Conservation (phyloP, 331 rosid genomes). For the Cydonia oblonga region DNA sequence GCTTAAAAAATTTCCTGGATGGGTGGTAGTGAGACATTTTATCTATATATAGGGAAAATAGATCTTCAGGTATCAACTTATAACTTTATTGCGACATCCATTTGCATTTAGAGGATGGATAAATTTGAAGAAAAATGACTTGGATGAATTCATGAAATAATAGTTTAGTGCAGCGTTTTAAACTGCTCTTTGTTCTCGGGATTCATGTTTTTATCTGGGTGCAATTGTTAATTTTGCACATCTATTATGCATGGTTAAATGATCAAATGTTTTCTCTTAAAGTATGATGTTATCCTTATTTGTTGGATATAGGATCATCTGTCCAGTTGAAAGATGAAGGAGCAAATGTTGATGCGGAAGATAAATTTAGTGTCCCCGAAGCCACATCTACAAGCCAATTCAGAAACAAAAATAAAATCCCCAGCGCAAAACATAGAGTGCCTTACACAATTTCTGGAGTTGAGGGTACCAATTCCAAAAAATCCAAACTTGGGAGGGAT, state of each 20-base stretch:
- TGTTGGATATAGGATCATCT: constrained; percentile 39
- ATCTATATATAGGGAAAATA: neutral
- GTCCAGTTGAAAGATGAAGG: constrained; percentile 49
- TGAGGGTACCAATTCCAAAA: constrained; percentile 36
- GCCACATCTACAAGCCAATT: constrained; percentile 41
- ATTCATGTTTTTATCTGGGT: neutral
- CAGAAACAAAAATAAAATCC: constrained; percentile 36
- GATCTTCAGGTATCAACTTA: neutral
- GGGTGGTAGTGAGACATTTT: neutral
- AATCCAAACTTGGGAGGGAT: constrained; percentile 55
- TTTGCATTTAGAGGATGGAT: neutral
- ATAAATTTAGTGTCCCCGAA: constrained; percentile 37
- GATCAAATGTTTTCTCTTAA: constrained; percentile 8
- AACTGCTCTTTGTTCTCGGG: neutral
- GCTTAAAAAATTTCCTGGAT: neutral
- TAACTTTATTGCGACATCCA: neutral
- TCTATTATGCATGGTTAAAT: neutral
- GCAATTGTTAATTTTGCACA: neutral
- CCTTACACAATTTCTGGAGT: constrained; percentile 24
- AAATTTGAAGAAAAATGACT: neutral
- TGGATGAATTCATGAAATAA: neutral
- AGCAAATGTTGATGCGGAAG: constrained; percentile 25
- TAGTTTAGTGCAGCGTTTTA: neutral
- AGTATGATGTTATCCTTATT: neutral
- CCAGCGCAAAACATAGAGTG: constrained; percentile 23